Evolutionary conservation across 805 yeast genomes (phyloP).

Genomic region (Ogataea allantospora): DNA sequence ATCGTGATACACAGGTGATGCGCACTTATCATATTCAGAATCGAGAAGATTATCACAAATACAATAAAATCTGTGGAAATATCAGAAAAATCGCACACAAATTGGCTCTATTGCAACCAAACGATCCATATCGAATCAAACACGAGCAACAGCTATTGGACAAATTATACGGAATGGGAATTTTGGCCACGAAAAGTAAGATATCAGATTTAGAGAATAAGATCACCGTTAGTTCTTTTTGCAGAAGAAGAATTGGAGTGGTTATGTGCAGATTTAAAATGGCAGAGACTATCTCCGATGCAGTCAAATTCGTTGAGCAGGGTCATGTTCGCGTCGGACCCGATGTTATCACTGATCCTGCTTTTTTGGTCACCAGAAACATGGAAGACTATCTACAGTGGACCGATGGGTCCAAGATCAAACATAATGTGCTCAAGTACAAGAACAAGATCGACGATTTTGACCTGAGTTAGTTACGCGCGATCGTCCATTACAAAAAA

Average conservation of each 20-base stretch:
- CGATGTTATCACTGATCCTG: conserved; percentile 91
- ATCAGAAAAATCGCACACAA: conserved; percentile 84
- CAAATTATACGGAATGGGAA: conserved; percentile 85
- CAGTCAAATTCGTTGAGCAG: conserved; percentile 89
- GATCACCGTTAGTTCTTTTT: conserved; percentile 86
- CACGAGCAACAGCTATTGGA: conserved; percentile 88
- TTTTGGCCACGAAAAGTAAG: conserved; percentile 82
- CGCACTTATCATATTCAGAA: conserved; percentile 89
- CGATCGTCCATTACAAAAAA: neutral
- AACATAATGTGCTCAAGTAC: conserved; percentile 81
- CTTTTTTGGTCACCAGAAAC: conserved; percentile 86
- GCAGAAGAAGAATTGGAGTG: conserved; percentile 89
- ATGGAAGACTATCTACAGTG: conserved; percentile 97
- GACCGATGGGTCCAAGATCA: conserved; percentile 96
- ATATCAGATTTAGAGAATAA: conserved; percentile 90
- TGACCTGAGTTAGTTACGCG: conserved; percentile 38
- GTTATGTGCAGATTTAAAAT: conserved; percentile 91
- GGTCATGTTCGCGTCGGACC: conserved; percentile 99
- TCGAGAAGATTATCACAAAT: conserved; percentile 93
- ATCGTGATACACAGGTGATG: conserved; percentile 96
- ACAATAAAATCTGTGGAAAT: conserved; percentile 90
- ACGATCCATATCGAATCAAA: conserved; percentile 81
- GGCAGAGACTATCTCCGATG: conserved; percentile 88
- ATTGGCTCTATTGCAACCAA: conserved; percentile 78
- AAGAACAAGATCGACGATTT: conserved; percentile 70